phyloP scores from a whole-genome alignment of 495 filamentous ascomycete genomes.

The Neurospora sp. region DNA sequence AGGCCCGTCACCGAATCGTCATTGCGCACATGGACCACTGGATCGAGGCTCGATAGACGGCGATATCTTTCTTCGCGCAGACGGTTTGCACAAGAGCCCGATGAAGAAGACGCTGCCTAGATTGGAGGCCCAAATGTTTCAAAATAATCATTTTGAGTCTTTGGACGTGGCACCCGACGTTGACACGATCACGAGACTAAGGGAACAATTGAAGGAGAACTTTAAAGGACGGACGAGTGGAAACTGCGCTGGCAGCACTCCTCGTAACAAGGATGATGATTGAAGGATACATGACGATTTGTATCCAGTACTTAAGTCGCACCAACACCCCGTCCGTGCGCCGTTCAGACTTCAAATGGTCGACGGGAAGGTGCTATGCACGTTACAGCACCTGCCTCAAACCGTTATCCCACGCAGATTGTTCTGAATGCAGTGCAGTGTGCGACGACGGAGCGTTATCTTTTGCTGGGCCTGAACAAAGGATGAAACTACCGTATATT shows the following conservation, averaged over 20 bases:
- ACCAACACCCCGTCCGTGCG: neutral
- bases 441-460: neutral
- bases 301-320: neutral
- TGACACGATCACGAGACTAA: neutral
- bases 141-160: neutral
- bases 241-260: neutral
- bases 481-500: neutral
- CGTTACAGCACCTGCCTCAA: too few relatives aligned
- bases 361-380: too few relatives aligned
- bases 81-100: neutral
- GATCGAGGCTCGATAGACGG: neutral
- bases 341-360: neutral
- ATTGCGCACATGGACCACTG: neutral
- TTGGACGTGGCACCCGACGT: neutral
- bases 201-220: neutral
- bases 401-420: neutral
- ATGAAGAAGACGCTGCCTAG: neutral
- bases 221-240: neutral
- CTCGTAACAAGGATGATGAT: neutral
- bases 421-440: neutral
- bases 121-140: neutral
- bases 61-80: neutral
- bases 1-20: neutral
- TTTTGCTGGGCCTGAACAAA: neutral
- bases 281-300: neutral